Percentiles rank a stretch among this genome's conserved stretches.
Conservation (phyloP, 2,329 filamentous ascomycete species). For the Beauveria caledonica region DNA sequence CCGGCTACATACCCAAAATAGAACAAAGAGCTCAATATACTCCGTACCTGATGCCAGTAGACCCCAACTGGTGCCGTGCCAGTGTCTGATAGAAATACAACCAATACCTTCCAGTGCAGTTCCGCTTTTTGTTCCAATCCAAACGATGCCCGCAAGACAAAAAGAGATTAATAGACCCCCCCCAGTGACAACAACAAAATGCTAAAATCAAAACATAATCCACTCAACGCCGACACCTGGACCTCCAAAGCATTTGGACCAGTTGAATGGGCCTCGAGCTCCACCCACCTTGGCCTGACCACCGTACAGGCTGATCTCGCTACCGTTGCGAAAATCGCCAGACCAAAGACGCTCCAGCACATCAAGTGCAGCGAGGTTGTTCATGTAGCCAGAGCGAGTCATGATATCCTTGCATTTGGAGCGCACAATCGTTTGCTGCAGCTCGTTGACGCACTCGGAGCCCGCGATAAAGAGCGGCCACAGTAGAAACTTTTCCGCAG, state of each 20-base stretch:
- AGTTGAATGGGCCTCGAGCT: slow-evolving; percentile 46
- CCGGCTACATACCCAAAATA: not conserved
- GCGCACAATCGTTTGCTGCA: slow-evolving; percentile 71
- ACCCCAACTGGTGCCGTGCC: not conserved
- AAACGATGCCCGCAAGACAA: not conserved
- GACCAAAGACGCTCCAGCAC: slow-evolving; percentile 80
- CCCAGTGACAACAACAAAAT: slow-evolving; percentile 11
- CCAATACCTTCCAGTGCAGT: not conserved
- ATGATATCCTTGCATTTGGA: slow-evolving; percentile 79
- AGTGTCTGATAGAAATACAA: slow-evolving; percentile 1
- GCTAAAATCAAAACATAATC: slow-evolving; percentile 53
- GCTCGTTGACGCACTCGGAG: slow-evolving; percentile 76
- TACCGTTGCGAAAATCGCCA: slow-evolving; percentile 36
- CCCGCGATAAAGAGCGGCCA: slow-evolving; percentile 91
- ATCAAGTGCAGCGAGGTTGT: slow-evolving; percentile 79
- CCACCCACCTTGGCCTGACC: slow-evolving; percentile 25
- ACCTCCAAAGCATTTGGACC: slow-evolving; percentile 49
- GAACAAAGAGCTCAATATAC: not conserved
- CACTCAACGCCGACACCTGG: slow-evolving; percentile 52
- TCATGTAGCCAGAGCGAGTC: slow-evolving; percentile 83
- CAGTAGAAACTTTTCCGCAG: slow-evolving; percentile 78
- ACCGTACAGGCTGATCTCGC: slow-evolving; percentile 24
- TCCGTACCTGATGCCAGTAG: not conserved
- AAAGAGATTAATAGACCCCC: not conserved
- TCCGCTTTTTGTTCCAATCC: not conserved